Evolutionary conservation across 106 monocot species (phyloP), one percentile per base, ranked within the genome.

Genomic region (Dioscorea dumetorum): DNA sequence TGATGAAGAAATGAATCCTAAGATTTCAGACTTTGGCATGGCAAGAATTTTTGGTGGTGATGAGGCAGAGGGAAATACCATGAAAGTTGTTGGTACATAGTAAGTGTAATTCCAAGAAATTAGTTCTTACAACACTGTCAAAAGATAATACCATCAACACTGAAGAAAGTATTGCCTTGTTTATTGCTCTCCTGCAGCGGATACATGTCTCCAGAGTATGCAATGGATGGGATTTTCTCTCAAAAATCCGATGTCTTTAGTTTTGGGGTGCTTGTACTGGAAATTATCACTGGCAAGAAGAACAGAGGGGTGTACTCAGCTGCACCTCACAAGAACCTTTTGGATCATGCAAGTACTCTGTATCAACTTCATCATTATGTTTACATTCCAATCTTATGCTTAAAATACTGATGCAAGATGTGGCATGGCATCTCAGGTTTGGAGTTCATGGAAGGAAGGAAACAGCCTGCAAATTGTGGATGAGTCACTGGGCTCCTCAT

Each of bases 191-290:
- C 4, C 28, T 59, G 16, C 60, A 74, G 74, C 22, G 74, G 74
- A 50, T 74, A 74, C 18, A 74, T 74, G 74, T 60, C 74, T 48
- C 67, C 67, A 18, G 74, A 74, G 50, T 74, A 74, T 31, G 74
- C 74, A 19, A 67, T 67, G 50, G 57, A 67, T 8, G 74, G 74
- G 16, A 24, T 74, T 3, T 67, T 74, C 22, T 74, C 74, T 11
- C 13, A 60, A n/a, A 74, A 74, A 12, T 74, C 74, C 15, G 74
- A 74, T 33, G 48, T 74, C 0, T 74, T 74, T 50, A 74, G 74
- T 48, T 74, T 74, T 20, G 74, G 74, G 14, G 67, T 74, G 4
- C 12, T 74, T 3, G 11, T 61, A 19, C 33, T 74, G 15, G 74
- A 74, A 60, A 74, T 74, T 0, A 14, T 67, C 4, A 74, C 60